phyloP scores from a whole-genome alignment of 495 filamentous ascomycete species.

The Podospora didyma region DNA sequence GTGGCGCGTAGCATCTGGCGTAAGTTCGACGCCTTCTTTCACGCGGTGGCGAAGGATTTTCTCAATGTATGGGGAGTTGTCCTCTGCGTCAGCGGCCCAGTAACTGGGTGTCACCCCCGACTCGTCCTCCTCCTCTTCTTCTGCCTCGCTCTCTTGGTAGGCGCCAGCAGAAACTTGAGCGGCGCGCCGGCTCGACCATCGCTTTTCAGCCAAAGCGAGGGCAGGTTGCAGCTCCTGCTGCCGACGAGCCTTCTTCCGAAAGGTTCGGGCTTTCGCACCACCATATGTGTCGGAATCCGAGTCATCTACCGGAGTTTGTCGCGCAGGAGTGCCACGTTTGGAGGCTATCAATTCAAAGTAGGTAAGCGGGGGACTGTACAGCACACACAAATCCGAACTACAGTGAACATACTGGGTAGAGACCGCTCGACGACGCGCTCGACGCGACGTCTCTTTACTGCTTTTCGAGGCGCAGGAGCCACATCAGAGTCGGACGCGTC shows the following conservation, averaged over 20 bases:
- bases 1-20: constrained; percentile 58
- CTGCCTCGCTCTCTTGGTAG: constrained; percentile 79
- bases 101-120: constrained; percentile 56
- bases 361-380: no score
- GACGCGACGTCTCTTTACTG: constrained; percentile 37
- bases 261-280: constrained; percentile 59
- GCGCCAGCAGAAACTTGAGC: constrained; percentile 81
- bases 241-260: constrained; percentile 68
- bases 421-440: constrained; percentile 47
- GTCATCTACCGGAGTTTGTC: constrained; percentile 55
- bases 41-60: constrained; percentile 80
- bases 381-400: constrained; percentile 1
- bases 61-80: constrained; percentile 79
- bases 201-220: constrained; percentile 64
- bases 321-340: constrained; percentile 58
- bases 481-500: constrained; percentile 70
- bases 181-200: constrained; percentile 87
- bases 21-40: constrained; percentile 61
- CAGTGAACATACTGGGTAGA: constrained; percentile 39
- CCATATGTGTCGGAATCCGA: constrained; percentile 74
- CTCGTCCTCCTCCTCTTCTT: constrained; percentile 51
- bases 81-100: constrained; percentile 59
- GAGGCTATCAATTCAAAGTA: constrained; percentile 48
- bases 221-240: constrained; percentile 57
- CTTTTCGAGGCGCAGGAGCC: constrained; percentile 44